Conservation (phyloP, 106 monocot species). For the Dioscorea dumetorum region DNA sequence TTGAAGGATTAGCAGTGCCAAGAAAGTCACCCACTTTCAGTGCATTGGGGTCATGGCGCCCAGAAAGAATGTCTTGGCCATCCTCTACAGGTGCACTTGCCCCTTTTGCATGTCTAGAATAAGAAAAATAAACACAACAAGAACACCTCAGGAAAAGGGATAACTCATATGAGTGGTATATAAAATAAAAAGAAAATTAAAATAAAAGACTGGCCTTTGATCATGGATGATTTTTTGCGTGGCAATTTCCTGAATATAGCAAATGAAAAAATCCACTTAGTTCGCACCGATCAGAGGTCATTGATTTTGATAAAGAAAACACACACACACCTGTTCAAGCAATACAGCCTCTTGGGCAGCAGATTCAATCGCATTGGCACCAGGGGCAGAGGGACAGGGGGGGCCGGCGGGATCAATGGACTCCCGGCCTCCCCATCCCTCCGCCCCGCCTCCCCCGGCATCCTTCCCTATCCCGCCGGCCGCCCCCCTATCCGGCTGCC, state of each 20-base stretch:
- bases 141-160: not conserved
- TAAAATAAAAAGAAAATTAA: not conserved
- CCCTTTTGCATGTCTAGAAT: conserved; percentile 41
- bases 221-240: conserved; percentile 77
- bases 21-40: conserved; percentile 49
- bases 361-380: conserved; percentile 49
- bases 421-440: too few species aligned
- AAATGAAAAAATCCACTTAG: conserved; percentile 18
- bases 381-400: too few species aligned
- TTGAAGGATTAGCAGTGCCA: too few species aligned
- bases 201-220: conserved; percentile 48
- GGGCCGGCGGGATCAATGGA: too few species aligned
- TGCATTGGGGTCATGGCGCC: conserved; percentile 65
- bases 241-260: conserved; percentile 66
- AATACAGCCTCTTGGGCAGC: conserved; percentile 67
- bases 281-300: not conserved
- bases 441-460: too few species aligned
- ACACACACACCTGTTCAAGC: conserved; percentile 64
- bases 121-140: not conserved
- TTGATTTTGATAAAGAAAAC: not conserved
- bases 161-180: not conserved
- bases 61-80: conserved; percentile 62
- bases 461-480: too few species aligned
- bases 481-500: too few species aligned
- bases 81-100: conserved; percentile 28